phyloP scores from a whole-genome alignment of 2,329 filamentous ascomycete genomes.

The Xylaria multiplex region DNA sequence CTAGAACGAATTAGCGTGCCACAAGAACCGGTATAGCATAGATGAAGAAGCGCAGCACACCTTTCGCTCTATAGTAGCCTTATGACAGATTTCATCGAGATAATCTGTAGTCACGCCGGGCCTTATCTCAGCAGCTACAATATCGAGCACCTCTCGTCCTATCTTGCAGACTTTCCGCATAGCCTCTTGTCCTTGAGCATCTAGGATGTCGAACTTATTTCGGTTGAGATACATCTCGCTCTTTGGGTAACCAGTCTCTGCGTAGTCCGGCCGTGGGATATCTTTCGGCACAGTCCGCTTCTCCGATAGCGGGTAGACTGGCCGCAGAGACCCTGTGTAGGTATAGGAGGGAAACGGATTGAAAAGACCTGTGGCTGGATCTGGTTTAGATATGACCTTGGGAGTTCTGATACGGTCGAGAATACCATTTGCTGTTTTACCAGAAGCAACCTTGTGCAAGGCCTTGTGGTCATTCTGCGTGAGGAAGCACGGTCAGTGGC shows the following conservation, averaged over 20 bases:
- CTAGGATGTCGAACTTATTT: constrained; percentile 85
- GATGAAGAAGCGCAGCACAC: constrained; percentile 64
- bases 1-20: constrained; percentile 57
- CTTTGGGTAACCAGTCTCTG: constrained; percentile 79
- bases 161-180: constrained; percentile 94
- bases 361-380: constrained; percentile 87
- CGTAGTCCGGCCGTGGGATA: constrained; percentile 89
- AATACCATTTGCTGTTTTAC: constrained; percentile 66
- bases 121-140: constrained; percentile 82
- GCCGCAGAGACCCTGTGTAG: constrained; percentile 83
- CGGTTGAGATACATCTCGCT: constrained; percentile 70
- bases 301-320: constrained; percentile 85
- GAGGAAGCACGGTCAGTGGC: constrained; percentile 16
- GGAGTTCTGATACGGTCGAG: constrained; percentile 79
- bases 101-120: constrained; percentile 97
- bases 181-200: constrained; percentile 80
- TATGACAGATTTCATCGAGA: constrained; percentile 93
- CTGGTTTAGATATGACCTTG: constrained; percentile 88
- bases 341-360: constrained; percentile 92
- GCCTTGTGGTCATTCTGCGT: constrained; percentile 81
- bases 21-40: neutral
- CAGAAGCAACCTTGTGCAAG: constrained; percentile 75
- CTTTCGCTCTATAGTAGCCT: constrained; percentile 90
- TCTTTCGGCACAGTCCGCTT: constrained; percentile 78
- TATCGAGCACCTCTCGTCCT: constrained; percentile 90